Evolutionary conservation across 2,329 filamentous ascomycete species (phyloP).

Genomic region (Aureobasidium mangrovei): DNA sequence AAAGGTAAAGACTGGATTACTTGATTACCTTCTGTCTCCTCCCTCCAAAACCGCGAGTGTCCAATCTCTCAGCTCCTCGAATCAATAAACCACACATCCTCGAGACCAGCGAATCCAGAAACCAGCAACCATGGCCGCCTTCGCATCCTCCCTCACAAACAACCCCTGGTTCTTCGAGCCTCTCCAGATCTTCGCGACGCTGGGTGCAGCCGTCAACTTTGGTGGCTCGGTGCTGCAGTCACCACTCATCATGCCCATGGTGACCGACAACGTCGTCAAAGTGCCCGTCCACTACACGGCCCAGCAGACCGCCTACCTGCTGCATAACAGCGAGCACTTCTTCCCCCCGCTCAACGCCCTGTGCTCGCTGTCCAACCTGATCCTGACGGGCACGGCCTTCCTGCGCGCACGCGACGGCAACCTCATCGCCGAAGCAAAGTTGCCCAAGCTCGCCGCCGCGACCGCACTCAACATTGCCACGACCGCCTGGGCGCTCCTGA

Average conservation of each 20-base stretch:
- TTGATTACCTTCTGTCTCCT: background rate
- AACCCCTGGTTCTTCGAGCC: slow-evolving; percentile 12
- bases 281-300: slow-evolving; percentile 23
- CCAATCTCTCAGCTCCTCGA: background rate
- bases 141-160: background rate
- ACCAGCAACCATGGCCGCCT: background rate
- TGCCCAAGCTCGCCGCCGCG: slow-evolving; percentile 20
- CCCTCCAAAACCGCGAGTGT: background rate
- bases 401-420: slow-evolving; percentile 21
- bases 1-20: background rate
- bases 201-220: slow-evolving; percentile 26
- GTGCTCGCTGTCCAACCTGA: slow-evolving; percentile 25
- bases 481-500: slow-evolving; percentile 23
- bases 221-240: slow-evolving; percentile 27
- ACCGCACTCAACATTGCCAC: slow-evolving; percentile 21
- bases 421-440: slow-evolving; percentile 19
- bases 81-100: background rate
- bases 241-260: slow-evolving; percentile 26
- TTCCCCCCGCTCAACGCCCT: slow-evolving; percentile 26
- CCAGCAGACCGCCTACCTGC: slow-evolving; percentile 23
- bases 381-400: slow-evolving; percentile 21
- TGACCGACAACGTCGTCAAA: slow-evolving; percentile 17
- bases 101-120: background rate
- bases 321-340: slow-evolving; percentile 24
- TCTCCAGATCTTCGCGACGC: slow-evolving; percentile 19